Evolutionary conservation across 1,139 yeast genomes (phyloP).

Genomic region (Spathaspora jeffriesii): DNA sequence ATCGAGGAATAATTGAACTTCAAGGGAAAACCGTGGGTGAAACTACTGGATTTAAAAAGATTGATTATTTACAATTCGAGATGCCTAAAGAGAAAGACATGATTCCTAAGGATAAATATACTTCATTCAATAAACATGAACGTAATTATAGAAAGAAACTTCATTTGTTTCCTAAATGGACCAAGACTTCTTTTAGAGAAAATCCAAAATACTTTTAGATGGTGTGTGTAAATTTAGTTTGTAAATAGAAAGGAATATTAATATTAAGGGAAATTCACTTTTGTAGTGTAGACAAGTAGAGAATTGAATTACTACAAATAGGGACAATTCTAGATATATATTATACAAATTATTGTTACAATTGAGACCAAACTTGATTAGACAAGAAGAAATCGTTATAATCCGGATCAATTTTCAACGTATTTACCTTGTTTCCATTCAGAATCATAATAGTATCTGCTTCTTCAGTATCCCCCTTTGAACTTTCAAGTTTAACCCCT

Average conservation of each 20-base stretch:
- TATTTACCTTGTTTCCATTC: slow-evolving; percentile 45
- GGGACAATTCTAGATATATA: neutral
- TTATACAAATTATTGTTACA: slow-evolving; percentile 15
- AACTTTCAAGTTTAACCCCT: slow-evolving; percentile 41
- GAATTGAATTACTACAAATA: neutral
- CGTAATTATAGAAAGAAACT: slow-evolving; percentile 85
- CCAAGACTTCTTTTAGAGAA: slow-evolving; percentile 76
- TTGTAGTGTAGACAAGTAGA: neutral
- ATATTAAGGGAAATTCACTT: neutral
- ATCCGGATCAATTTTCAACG: slow-evolving; percentile 56
- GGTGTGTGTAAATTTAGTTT: neutral
- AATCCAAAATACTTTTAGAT: slow-evolving; percentile 74
- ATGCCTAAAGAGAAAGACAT: slow-evolving; percentile 83
- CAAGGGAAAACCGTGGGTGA: slow-evolving; percentile 26
- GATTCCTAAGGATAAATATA: slow-evolving; percentile 81
- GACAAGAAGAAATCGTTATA: slow-evolving; percentile 66
- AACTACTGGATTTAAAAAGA: slow-evolving; percentile 49
- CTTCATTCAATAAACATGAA: slow-evolving; percentile 76
- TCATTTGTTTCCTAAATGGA: slow-evolving; percentile 89
- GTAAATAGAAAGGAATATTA: slow-evolving; percentile 1
- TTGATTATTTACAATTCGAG: slow-evolving; percentile 53
- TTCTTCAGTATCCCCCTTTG: slow-evolving; percentile 9
- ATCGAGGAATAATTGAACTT: slow-evolving; percentile 49
- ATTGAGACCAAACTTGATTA: slow-evolving; percentile 71
- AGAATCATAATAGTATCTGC: slow-evolving; percentile 50